Conservation (phyloP, 2,329 filamentous ascomycete species). For the Blastomyces percursus region DNA sequence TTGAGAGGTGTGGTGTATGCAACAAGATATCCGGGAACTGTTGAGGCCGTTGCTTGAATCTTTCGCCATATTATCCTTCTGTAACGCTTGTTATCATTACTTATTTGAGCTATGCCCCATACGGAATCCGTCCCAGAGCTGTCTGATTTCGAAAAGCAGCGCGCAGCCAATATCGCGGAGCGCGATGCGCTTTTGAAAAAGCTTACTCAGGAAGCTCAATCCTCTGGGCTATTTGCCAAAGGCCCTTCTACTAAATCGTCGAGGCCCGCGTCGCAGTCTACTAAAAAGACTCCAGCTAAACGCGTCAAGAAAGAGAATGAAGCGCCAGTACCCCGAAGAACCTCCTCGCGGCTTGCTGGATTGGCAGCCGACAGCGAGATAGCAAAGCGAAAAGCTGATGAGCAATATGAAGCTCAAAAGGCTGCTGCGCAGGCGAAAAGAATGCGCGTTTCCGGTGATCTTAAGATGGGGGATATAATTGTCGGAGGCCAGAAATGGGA, state of each 20-base stretch:
- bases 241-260: constrained; percentile 39
- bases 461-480: constrained; percentile 65
- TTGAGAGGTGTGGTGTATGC: neutral
- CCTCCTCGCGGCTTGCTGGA: constrained; percentile 51
- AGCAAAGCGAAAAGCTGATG: constrained; percentile 57
- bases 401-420: constrained; percentile 47
- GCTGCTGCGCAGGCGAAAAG: constrained; percentile 51
- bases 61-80: neutral
- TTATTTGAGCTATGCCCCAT: neutral
- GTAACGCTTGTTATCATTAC: neutral
- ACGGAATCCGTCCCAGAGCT: constrained; percentile 35
- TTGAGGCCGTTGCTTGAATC: neutral
- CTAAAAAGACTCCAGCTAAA: constrained; percentile 42
- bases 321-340: constrained; percentile 44
- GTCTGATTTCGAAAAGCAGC: constrained; percentile 76
- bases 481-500: constrained; percentile 72
- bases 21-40: neutral
- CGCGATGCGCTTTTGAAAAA: constrained; percentile 75
- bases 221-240: constrained; percentile 54
- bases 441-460: constrained; percentile 53
- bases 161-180: constrained; percentile 75
- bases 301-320: constrained; percentile 54
- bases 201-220: constrained; percentile 55
- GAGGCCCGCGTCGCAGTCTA: constrained; percentile 34
- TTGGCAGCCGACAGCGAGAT: constrained; percentile 57